phyloP scores from a whole-genome alignment of 176 grass and related monocot species.

The Ananas comosus region DNA sequence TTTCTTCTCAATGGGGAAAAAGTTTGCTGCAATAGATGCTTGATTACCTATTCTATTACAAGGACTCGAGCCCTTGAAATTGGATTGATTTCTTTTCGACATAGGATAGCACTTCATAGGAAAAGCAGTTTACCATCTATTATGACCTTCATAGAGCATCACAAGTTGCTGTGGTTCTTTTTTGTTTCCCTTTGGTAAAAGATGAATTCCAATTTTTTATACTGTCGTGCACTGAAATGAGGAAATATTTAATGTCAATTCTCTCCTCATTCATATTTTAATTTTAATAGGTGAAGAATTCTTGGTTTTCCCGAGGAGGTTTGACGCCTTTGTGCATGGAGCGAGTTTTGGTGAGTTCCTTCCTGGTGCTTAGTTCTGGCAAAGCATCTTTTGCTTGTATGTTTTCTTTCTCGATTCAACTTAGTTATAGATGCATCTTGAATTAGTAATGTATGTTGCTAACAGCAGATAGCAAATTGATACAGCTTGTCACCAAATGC shows the following conservation, averaged over 20 bases:
- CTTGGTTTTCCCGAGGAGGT: conserved; percentile 45
- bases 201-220: neutral
- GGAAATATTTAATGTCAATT: neutral
- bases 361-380: neutral
- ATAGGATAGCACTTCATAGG: neutral
- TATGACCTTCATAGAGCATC: neutral
- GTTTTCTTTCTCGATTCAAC: neutral
- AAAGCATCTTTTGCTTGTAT: neutral
- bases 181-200: neutral
- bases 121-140: neutral
- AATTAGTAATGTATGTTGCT: conserved; percentile 1
- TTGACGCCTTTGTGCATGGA: conserved; percentile 53
- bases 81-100: too few species aligned
- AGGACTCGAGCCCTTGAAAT: too few species aligned
- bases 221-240: neutral
- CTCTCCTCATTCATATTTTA: neutral
- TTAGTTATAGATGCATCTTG: neutral
- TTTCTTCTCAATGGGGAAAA: too few species aligned
- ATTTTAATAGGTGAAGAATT: conserved; percentile 33
- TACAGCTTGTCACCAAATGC: neutral
- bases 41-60: too few species aligned
- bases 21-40: too few species aligned
- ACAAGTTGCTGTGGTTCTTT: neutral
- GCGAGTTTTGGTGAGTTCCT: conserved; percentile 45
- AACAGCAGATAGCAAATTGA: neutral